Evolutionary conservation across 2,329 filamentous ascomycete genomes (phyloP).

Genomic region (Neofusicoccum sp.): DNA sequence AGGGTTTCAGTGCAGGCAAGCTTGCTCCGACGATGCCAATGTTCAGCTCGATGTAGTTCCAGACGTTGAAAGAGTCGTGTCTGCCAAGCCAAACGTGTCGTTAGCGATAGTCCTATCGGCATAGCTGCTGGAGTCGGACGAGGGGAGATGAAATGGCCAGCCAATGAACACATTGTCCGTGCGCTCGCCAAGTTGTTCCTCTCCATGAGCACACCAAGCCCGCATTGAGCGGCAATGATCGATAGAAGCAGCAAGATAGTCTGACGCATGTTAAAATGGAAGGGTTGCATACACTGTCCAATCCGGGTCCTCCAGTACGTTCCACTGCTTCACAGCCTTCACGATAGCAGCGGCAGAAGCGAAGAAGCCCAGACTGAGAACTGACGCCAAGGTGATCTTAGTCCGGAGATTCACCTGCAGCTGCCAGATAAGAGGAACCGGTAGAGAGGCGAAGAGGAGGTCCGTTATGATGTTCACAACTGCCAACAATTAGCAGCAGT

Average conservation of each 20-base stretch:
- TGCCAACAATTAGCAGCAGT: neutral
- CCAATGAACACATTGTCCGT: too few species aligned
- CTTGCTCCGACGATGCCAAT: slow-evolving; percentile 49
- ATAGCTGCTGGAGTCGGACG: neutral
- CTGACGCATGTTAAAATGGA: too few species aligned
- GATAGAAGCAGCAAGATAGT: neutral
- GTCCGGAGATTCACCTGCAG: slow-evolving; percentile 49
- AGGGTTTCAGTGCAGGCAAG: slow-evolving; percentile 42
- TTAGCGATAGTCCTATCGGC: slow-evolving; percentile 2
- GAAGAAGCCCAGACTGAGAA: slow-evolving; percentile 45
- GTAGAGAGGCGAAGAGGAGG: slow-evolving; percentile 49
- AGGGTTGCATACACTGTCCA: slow-evolving; percentile 31
- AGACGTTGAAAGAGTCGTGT: slow-evolving; percentile 46
- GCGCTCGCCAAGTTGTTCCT: too few species aligned
- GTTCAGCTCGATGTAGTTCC: slow-evolving; percentile 50
- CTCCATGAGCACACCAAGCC: too few species aligned
- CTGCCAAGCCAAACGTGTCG: slow-evolving; percentile 12
- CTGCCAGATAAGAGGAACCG: slow-evolving; percentile 46
- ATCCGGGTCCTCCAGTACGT: slow-evolving; percentile 39
- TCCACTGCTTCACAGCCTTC: slow-evolving; percentile 44
- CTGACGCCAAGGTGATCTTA: slow-evolving; percentile 49
- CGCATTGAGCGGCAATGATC: too few species aligned
- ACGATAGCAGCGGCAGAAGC: slow-evolving; percentile 48
- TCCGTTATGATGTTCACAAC: slow-evolving; percentile 53
- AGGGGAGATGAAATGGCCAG: too few species aligned